Evolutionary conservation across 805 yeast genomes (phyloP).

Genomic region (Candida tallmaniae): DNA sequence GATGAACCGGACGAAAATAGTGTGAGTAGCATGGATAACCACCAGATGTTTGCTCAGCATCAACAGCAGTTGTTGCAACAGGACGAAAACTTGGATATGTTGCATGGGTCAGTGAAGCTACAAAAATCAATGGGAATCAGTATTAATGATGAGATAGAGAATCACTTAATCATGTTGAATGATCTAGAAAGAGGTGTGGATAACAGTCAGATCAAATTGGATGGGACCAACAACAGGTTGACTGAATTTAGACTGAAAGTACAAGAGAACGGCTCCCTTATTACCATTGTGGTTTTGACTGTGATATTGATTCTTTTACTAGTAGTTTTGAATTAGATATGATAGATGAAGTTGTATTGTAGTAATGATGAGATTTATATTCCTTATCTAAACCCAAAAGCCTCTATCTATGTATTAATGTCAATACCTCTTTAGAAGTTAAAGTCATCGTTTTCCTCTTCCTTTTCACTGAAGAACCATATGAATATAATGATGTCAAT

Average conservation of each 20-base stretch:
- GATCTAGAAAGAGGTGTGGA: constrained; percentile 42
- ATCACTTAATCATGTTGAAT: constrained; percentile 36
- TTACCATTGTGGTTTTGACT: constrained; percentile 38
- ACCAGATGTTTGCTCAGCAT: constrained; percentile 39
- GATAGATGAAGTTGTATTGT: neutral
- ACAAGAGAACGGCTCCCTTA: constrained; percentile 40
- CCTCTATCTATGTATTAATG: neutral
- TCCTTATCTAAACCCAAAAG: too few relatives aligned
- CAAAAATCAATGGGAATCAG: constrained; percentile 38
- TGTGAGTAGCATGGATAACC: constrained; percentile 24
- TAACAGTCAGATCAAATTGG: constrained; percentile 24
- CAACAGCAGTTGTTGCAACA: constrained; percentile 38
- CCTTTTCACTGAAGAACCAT: constrained; percentile 43
- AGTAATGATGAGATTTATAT: too few relatives aligned
- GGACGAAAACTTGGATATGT: constrained; percentile 29
- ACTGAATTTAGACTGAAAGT: constrained; percentile 28
- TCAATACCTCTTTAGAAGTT: constrained; percentile 27
- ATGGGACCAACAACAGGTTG: constrained; percentile 27
- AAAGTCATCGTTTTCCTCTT: constrained; percentile 43
- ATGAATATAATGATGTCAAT: constrained; percentile 40
- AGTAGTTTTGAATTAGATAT: constrained; percentile 33
- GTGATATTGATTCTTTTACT: constrained; percentile 35
- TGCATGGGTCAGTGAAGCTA: constrained; percentile 29
- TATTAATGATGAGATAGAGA: constrained; percentile 37
- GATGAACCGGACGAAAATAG: constrained; percentile 18